These are phyloP conservation scores for Cinnamomum micranthum DNA, from an alignment of 164 flowering plant genomes.

Conservation along the genomic window DNA sequence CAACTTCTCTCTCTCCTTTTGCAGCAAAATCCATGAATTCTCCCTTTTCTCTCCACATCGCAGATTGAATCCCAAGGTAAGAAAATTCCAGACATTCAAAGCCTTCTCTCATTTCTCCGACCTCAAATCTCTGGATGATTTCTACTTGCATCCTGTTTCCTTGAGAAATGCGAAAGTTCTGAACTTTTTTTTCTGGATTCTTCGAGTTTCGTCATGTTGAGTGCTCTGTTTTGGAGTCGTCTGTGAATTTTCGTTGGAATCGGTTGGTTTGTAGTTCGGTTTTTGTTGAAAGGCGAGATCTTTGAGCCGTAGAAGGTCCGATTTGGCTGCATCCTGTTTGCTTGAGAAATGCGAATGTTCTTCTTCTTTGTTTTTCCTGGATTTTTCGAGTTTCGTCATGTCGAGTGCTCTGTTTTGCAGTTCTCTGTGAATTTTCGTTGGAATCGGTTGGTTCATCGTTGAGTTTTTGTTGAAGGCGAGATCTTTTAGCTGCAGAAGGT, in stretches of 20 bases:
- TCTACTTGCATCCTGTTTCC: no score
- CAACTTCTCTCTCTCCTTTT: neutral
- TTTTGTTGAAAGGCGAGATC: neutral
- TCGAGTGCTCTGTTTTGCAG: neutral
- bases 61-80: neutral
- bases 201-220: neutral
- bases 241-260: neutral
- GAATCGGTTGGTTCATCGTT: neutral
- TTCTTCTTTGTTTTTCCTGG: no score
- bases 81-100: neutral
- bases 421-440: neutral
- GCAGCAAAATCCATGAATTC: neutral
- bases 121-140: neutral
- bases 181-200: no score
- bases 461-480: neutral
- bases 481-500: no score
- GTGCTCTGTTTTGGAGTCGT: neutral
- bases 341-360: neutral
- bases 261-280: neutral
- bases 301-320: neutral
- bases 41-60: neutral
- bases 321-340: no score
- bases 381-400: no score
- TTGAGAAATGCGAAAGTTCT: neutral
- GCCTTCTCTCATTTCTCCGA: neutral